Percentiles rank a stretch among this genome's conserved stretches.
phyloP scores from a whole-genome alignment of 129 eudicot species.

The Silybum marianum region DNA sequence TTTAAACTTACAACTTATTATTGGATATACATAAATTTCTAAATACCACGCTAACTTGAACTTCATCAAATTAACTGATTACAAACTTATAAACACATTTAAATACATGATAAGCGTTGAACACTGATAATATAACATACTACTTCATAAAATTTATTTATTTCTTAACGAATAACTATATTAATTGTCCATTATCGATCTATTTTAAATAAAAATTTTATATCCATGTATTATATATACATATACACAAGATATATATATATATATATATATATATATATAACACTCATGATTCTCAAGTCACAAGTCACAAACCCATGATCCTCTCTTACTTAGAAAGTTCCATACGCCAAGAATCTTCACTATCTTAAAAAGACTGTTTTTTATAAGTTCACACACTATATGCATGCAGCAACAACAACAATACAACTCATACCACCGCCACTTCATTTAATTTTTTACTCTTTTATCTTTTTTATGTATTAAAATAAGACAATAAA shows the following conservation, averaged over 20 bases:
- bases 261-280: neutral
- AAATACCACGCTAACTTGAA: too few species aligned
- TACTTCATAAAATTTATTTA: too few species aligned
- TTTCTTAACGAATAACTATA: too few species aligned
- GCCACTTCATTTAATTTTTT: conserved; percentile 23
- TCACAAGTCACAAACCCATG: conserved; percentile 21
- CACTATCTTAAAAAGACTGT: conserved; percentile 10
- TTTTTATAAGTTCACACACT: conserved; percentile 35
- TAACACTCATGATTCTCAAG: neutral
- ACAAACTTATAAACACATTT: too few species aligned
- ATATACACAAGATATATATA: neutral
- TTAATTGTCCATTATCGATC: too few species aligned
- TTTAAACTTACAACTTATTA: too few species aligned
- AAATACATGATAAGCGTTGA: too few species aligned
- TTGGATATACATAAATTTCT: too few species aligned
- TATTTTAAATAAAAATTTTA: too few species aligned
- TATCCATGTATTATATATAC: neutral
- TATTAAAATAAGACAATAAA: neutral
- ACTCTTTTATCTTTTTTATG: neutral
- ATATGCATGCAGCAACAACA: conserved; percentile 27
- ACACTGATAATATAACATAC: too few species aligned
- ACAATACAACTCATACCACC: conserved; percentile 40
- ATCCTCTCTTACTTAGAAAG: conserved; percentile 24
- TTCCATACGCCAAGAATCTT: conserved; percentile 48
- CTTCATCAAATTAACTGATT: too few species aligned